phyloP scores from a whole-genome alignment of 1,284 basidiomycete species.

The Pseudomicrostroma phylloplanum region DNA sequence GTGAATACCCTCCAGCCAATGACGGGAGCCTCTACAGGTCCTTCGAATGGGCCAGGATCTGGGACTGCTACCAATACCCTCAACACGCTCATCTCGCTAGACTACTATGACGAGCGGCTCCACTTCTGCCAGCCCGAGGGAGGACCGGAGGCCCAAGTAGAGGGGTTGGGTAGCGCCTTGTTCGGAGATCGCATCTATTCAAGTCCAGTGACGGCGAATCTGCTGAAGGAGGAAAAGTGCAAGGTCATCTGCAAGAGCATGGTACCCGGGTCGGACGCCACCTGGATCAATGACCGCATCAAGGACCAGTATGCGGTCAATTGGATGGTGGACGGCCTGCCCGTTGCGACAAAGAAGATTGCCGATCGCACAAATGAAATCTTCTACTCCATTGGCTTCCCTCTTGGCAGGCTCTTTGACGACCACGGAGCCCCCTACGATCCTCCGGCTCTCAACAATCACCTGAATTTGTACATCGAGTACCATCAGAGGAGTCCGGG shows the following conservation, averaged over 20 bases:
- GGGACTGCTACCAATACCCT: slow-evolving; percentile 13
- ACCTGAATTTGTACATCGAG: slow-evolving; percentile 46
- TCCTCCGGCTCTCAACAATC: slow-evolving; percentile 47
- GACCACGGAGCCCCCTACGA: slow-evolving; percentile 49
- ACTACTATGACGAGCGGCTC: slow-evolving; percentile 79
- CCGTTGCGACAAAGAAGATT: slow-evolving; percentile 73
- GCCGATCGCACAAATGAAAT: slow-evolving; percentile 67
- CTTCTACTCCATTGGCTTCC: slow-evolving; percentile 59
- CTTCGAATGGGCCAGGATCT: slow-evolving; percentile 6
- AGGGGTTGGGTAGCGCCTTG: slow-evolving; percentile 83
- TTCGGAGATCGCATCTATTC: slow-evolving; percentile 94
- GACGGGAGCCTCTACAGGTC: slow-evolving; percentile 31
- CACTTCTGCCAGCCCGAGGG: slow-evolving; percentile 77
- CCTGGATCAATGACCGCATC: slow-evolving; percentile 86
- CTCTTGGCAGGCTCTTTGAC: slow-evolving; percentile 43
- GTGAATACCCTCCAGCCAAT: slow-evolving; percentile 50
- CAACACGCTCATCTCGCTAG: slow-evolving; percentile 51
- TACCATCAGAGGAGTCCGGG: slow-evolving; percentile 40
- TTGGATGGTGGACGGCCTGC: slow-evolving; percentile 89
- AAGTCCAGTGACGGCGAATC: slow-evolving; percentile 75
- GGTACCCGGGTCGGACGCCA: slow-evolving; percentile 67
- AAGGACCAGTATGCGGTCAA: slow-evolving; percentile 88
- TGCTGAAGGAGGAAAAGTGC: slow-evolving; percentile 69
- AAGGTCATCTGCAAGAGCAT: slow-evolving; percentile 65
- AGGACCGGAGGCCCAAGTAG: slow-evolving; percentile 72